Conservation (phyloP, 2,329 filamentous ascomycete genomes). For the Alternaria sp. region DNA sequence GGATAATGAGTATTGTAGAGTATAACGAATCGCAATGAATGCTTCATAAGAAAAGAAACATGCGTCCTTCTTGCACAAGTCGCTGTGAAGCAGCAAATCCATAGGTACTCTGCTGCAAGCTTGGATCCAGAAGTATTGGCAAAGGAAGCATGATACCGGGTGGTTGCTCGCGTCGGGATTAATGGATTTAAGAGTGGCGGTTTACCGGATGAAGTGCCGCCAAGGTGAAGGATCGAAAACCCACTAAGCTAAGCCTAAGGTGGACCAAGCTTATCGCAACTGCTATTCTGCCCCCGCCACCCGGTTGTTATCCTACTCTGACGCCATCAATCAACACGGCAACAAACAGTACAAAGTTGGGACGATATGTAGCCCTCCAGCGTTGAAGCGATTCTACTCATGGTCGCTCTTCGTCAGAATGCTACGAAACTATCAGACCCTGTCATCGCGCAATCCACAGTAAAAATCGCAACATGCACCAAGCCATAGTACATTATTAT, state of each 20-base stretch:
- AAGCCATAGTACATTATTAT: constrained; percentile 3
- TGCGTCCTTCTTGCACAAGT: background rate
- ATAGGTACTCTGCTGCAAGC: too few species aligned
- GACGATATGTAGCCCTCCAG: background rate
- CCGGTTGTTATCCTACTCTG: background rate
- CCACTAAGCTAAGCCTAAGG: background rate
- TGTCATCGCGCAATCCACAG: constrained; percentile 17
- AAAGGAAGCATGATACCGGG: too few species aligned
- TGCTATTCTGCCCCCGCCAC: constrained; percentile 7
- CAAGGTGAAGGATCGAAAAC: background rate
- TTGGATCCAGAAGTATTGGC: too few species aligned
- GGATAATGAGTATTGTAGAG: constrained; percentile 1
- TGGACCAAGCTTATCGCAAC: background rate
- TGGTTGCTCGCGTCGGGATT: background rate
- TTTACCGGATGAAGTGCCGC: constrained; percentile 2
- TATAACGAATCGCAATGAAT: background rate
- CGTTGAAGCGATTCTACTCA: background rate
- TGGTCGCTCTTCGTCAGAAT: background rate
- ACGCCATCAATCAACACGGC: background rate
- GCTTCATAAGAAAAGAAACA: background rate
- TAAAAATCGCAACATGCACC: constrained; percentile 19
- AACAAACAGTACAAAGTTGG: background rate
- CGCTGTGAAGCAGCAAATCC: too few species aligned
- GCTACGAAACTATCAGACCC: background rate
- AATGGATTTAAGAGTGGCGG: background rate